These are phyloP conservation scores for Dictyostelium gargantuum DNA, from an alignment of 208 protist species.

Conservation along the genomic window DNA sequence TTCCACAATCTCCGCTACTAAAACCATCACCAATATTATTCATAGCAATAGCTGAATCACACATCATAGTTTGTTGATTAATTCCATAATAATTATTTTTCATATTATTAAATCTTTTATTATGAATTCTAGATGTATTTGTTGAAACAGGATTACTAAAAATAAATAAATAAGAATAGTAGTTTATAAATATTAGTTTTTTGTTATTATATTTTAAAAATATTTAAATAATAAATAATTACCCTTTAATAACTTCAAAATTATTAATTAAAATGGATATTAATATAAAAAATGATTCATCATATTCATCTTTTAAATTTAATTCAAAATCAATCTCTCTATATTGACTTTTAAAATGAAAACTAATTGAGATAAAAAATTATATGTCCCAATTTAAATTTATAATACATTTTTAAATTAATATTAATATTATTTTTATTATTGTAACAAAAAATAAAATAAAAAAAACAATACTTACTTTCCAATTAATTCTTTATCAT, in stretches of 20 bases:
- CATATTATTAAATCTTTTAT: too few relatives aligned
- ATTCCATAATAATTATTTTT: too few relatives aligned
- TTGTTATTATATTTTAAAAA: not conserved
- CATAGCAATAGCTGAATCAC: not conserved
- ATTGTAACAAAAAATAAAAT: not conserved
- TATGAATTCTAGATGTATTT: too few relatives aligned
- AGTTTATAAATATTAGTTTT: too few relatives aligned
- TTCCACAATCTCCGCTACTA: not conserved
- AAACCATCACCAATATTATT: not conserved
- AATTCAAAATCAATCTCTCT: not conserved
- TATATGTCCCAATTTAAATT: too few relatives aligned
- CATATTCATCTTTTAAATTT: not conserved
- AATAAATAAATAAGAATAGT: too few relatives aligned
- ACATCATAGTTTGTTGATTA: too few relatives aligned
- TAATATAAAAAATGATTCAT: not conserved
- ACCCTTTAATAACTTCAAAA: not conserved
- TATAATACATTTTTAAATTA: too few relatives aligned
- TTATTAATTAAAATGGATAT: not conserved
- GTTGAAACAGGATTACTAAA: too few relatives aligned
- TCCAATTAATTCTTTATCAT: not conserved
- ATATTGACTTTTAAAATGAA: not conserved
- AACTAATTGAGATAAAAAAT: not conserved
- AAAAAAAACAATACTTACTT: not conserved
- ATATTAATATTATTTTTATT: too few relatives aligned
- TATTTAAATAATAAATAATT: not conserved